phyloP scores from a whole-genome alignment of 164 flowering plant species.

The Macadamia integrifolia region DNA sequence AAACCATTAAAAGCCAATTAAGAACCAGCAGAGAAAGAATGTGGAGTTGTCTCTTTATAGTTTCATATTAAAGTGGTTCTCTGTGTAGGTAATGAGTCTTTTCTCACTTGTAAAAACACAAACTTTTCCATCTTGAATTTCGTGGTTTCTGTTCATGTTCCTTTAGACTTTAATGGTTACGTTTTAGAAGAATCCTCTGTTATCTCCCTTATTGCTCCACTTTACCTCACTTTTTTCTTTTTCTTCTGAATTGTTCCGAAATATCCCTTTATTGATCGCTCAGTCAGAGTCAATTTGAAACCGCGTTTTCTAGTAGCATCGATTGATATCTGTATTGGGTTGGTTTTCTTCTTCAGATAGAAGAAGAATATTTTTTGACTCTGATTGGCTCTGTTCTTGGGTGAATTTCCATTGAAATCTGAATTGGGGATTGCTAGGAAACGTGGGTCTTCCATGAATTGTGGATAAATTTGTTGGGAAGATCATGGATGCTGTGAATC shows the following conservation, averaged over 20 bases:
- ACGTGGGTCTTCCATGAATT: no score
- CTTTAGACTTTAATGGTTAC: no score
- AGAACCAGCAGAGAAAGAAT: no score
- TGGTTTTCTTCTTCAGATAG: neutral
- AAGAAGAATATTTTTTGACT: neutral
- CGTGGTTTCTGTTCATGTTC: neutral
- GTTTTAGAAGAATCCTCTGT: no score
- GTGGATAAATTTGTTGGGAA: neutral
- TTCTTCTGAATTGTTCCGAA: no score
- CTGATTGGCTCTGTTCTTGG: neutral
- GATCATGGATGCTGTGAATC: conserved; percentile 47
- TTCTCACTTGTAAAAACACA: neutral
- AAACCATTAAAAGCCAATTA: neutral
- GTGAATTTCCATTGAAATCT: neutral
- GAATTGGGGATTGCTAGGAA: neutral
- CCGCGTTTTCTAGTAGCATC: neutral
- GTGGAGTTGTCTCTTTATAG: neutral
- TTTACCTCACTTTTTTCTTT: no score
- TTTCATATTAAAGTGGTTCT: neutral
- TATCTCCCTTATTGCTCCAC: no score
- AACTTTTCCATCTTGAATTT: neutral
- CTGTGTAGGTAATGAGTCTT: neutral
- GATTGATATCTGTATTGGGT: neutral
- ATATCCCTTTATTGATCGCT: no score
- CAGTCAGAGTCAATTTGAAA: no score